Evolutionary conservation across 1,284 basidiomycete genomes (phyloP).

Genomic region (Anthracocystis walkeri): DNA sequence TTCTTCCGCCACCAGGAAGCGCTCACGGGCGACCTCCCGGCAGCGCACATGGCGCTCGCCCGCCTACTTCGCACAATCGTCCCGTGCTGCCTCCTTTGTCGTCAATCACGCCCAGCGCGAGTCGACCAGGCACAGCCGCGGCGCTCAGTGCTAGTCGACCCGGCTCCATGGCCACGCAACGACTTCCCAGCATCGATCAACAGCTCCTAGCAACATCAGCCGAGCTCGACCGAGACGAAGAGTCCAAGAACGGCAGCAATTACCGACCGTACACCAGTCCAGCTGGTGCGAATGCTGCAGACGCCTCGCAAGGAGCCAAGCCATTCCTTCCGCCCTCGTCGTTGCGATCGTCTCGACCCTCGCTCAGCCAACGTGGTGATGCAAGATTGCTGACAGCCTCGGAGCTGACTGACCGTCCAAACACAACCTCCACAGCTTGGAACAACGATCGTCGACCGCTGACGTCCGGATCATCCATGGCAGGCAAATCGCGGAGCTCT

Average conservation of each 20-base stretch:
- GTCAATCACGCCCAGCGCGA: conserved; percentile 48
- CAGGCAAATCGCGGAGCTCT: conserved; percentile 21
- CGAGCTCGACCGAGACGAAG: conserved; percentile 35
- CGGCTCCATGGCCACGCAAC: conserved; percentile 30
- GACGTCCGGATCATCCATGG: conserved; percentile 38
- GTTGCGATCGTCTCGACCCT: conserved; percentile 29
- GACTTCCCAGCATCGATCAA: conserved; percentile 54
- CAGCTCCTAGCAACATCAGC: conserved; percentile 44
- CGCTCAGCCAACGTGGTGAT: conserved; percentile 31
- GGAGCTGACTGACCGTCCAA: conserved; percentile 16
- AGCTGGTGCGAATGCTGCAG: conserved; percentile 33
- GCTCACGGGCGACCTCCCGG: conserved; percentile 49
- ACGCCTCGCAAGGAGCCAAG: conserved; percentile 19
- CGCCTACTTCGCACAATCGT: conserved; percentile 49
- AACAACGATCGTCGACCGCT: conserved; percentile 37
- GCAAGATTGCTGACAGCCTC: conserved; percentile 23
- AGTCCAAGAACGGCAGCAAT: conserved; percentile 21
- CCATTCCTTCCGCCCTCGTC: conserved; percentile 45
- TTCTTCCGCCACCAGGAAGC: conserved; percentile 48
- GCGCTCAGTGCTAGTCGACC: conserved; percentile 30
- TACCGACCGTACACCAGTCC: conserved; percentile 44
- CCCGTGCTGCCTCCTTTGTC: conserved; percentile 59
- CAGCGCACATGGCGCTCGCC: conserved; percentile 41
- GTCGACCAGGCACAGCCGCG: conserved; percentile 56
- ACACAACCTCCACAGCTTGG: conserved; percentile 11